These are phyloP conservation scores for Colletotrichum eleusines DNA, from an alignment of 2,329 filamentous ascomycete genomes.

Conservation along the genomic window DNA sequence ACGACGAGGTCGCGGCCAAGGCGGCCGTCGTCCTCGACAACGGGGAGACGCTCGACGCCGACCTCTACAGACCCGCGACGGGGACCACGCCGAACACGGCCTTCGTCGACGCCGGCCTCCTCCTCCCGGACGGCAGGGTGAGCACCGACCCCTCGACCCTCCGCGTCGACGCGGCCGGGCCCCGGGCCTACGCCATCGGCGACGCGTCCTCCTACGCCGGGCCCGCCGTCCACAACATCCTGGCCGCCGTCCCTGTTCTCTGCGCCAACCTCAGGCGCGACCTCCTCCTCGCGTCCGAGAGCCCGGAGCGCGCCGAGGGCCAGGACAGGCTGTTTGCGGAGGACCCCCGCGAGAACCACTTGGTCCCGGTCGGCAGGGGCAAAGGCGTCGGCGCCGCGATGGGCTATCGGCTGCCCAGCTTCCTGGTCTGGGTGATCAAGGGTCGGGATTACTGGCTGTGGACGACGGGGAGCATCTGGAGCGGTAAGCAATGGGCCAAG, in stretches of 20 bases:
- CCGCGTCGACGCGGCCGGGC: slow-evolving; percentile 49
- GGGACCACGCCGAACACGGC: slow-evolving; percentile 57
- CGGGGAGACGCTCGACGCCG: slow-evolving; percentile 54
- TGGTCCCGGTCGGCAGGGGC: slow-evolving; percentile 60
- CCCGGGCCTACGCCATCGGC: slow-evolving; percentile 60
- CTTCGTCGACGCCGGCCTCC: slow-evolving; percentile 51
- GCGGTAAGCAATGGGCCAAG: slow-evolving; percentile 63
- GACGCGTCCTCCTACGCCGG: slow-evolving; percentile 56
- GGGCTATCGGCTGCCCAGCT: slow-evolving; percentile 58
- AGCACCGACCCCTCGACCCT: slow-evolving; percentile 53
- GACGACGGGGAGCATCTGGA: slow-evolving; percentile 62
- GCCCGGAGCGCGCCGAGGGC: slow-evolving; percentile 36
- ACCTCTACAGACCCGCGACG: slow-evolving; percentile 62
- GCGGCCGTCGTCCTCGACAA: slow-evolving; percentile 54
- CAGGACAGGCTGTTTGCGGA: slow-evolving; percentile 55
- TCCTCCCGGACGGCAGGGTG: slow-evolving; percentile 53
- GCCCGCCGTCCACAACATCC: slow-evolving; percentile 57
- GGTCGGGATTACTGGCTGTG: slow-evolving; percentile 65
- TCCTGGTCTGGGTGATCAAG: slow-evolving; percentile 62
- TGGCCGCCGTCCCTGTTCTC: slow-evolving; percentile 57
- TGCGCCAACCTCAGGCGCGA: slow-evolving; percentile 63
- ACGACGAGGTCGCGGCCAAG: slow-evolving; percentile 44
- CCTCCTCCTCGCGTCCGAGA: slow-evolving; percentile 53
- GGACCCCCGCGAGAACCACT: slow-evolving; percentile 58
- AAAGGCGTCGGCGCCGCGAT: slow-evolving; percentile 59